A percentile compares a stretch with the other conserved stretches of the same genome.
phyloP scores from a whole-genome alignment of 306 rosid species.

The Ormosia semicastrata region DNA sequence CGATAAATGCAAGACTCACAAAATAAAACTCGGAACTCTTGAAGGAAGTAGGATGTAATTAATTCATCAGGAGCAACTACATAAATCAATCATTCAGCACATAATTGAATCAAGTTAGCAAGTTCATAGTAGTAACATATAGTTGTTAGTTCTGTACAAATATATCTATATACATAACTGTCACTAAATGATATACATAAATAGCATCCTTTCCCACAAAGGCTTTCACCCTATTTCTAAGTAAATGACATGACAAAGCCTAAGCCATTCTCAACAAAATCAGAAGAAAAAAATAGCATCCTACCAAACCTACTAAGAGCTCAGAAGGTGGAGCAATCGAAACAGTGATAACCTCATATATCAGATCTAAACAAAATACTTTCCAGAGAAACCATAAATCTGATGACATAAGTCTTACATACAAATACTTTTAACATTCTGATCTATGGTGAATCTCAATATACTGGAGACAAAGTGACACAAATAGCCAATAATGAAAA shows the following conservation, averaged over 20 bases:
- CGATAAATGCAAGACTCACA: not conserved
- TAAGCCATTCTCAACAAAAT: not conserved
- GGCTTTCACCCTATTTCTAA: not conserved
- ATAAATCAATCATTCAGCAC: slow-evolving; percentile 36
- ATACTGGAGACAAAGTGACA: not conserved
- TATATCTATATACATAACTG: slow-evolving; percentile 24
- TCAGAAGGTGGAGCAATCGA: not conserved
- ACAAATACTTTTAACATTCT: not conserved
- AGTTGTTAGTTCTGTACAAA: slow-evolving; percentile 53
- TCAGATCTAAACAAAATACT: not conserved
- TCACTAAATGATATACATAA: slow-evolving; percentile 16
- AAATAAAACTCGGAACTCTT: not conserved
- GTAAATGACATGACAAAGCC: not conserved
- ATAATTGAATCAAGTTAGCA: slow-evolving; percentile 44
- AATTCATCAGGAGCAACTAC: slow-evolving; percentile 9
- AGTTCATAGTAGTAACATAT: slow-evolving; percentile 30
- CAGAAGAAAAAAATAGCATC: not conserved
- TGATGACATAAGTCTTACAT: not conserved
- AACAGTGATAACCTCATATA: not conserved
- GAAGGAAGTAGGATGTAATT: not conserved
- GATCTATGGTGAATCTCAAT: not conserved
- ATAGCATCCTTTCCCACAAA: not conserved
- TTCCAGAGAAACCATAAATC: not conserved
- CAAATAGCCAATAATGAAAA: not conserved
- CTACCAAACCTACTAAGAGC: not conserved